Percentiles rank a stretch among this genome's conserved stretches.
Evolutionary conservation across 2,329 filamentous ascomycete genomes (phyloP).

Genomic region (Colletotrichum kahawae): DNA sequence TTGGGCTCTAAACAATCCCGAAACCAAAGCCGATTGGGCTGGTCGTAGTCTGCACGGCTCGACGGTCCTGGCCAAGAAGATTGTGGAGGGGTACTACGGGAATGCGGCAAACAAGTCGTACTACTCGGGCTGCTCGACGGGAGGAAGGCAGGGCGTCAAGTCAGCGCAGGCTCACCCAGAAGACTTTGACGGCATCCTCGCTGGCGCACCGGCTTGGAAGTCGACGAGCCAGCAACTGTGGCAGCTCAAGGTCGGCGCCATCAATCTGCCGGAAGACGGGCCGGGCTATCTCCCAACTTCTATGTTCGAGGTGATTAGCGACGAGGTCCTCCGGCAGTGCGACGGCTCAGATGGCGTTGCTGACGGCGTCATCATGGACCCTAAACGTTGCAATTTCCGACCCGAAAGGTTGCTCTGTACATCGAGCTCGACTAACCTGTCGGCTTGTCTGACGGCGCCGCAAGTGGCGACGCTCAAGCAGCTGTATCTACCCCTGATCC

Average conservation of each 20-base stretch:
- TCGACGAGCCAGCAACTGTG: constrained; percentile 35
- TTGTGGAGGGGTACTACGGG: constrained; percentile 49
- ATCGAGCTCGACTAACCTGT: constrained; percentile 30
- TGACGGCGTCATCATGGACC: constrained; percentile 51
- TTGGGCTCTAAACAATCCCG: constrained; percentile 44
- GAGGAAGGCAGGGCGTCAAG: constrained; percentile 57
- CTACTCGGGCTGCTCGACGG: constrained; percentile 58
- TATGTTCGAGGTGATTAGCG: constrained; percentile 14
- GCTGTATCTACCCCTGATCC: constrained; percentile 34
- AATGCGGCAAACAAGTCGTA: constrained; percentile 45
- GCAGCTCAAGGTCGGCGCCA: constrained; percentile 45
- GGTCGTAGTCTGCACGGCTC: constrained; percentile 50
- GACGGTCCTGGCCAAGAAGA: constrained; percentile 50
- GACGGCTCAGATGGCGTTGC: constrained; percentile 51
- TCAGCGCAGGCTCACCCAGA: constrained; percentile 43
- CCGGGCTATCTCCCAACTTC: constrained; percentile 29
- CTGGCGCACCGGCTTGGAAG: constrained; percentile 50
- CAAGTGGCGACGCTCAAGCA: constrained; percentile 42
- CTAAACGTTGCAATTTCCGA: constrained; percentile 44
- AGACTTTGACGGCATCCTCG: constrained; percentile 60
- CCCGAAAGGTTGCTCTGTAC: constrained; percentile 42
- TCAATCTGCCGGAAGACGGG: constrained; percentile 49
- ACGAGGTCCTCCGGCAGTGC: constrained; percentile 49
- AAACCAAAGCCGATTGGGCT: constrained; percentile 41
- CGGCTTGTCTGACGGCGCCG: constrained; percentile 40